Evolutionary conservation across 2,329 filamentous ascomycete genomes (phyloP).

Genomic region (Aspergillus ruber): DNA sequence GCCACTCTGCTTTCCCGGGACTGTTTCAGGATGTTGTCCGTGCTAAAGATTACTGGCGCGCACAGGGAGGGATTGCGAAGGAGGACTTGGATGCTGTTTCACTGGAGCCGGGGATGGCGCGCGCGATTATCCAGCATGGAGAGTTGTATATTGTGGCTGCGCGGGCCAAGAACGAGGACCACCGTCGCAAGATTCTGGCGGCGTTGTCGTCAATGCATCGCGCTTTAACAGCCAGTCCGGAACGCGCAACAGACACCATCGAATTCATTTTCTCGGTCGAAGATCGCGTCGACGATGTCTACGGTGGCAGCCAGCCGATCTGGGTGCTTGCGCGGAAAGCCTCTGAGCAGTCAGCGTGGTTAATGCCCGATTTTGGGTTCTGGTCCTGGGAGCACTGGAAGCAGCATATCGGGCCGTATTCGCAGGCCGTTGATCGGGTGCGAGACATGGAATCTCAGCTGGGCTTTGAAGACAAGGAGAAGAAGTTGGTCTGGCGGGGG

Average conservation of each 20-base stretch:
- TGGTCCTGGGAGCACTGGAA: conserved; percentile 36
- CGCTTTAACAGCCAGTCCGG: conserved; percentile 31
- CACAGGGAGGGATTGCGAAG: conserved; percentile 9
- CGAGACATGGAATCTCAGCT: conserved; percentile 4
- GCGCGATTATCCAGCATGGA: conserved; percentile 18
- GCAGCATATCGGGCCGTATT: conserved; percentile 18
- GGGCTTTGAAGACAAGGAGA: conserved; percentile 24
- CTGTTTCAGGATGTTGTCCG: conserved; percentile 22
- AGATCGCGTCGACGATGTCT: conserved; percentile 32
- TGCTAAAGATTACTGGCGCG: conserved; percentile 13
- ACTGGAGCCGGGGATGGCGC: conserved; percentile 20
- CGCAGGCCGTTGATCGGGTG: conserved; percentile 15
- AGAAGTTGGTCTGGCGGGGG: conserved; percentile 41
- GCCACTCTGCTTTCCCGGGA: conserved; percentile 19
- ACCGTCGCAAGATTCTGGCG: conserved; percentile 23
- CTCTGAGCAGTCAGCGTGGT: conserved; percentile 35
- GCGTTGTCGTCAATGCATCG: conserved; percentile 39
- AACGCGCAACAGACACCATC: conserved; percentile 30
- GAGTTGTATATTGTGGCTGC: conserved; percentile 21
- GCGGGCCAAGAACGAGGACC: conserved; percentile 17
- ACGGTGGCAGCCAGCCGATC: conserved; percentile 23
- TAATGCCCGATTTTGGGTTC: conserved; percentile 46
- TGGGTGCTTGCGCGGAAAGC: conserved; percentile 32
- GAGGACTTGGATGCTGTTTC: conserved; percentile 14
- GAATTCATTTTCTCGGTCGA: conserved; percentile 38